These are phyloP conservation scores for Pyrus pyrifolia DNA, from an alignment of 306 rosid genomes.

Conservation along the genomic window DNA sequence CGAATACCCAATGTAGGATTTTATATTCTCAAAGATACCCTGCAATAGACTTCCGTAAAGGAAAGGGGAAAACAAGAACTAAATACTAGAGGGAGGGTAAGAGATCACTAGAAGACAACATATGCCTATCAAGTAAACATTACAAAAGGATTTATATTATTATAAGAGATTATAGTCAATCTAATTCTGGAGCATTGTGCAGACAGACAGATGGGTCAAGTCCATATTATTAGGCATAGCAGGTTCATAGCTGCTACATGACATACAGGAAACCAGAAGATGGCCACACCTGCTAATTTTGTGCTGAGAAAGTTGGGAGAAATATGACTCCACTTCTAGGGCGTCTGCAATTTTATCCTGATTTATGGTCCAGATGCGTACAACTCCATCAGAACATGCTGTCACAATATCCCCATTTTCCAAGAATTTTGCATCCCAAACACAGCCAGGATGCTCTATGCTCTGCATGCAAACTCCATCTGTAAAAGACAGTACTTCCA, in stretches of 20 bases:
- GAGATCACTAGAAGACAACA: background rate
- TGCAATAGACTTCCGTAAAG: background rate
- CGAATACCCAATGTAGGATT: background rate
- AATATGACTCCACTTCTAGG: slow-evolving; percentile 57
- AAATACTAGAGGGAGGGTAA: background rate
- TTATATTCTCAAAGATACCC: background rate
- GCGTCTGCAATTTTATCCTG: slow-evolving; percentile 63
- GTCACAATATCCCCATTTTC: slow-evolving; percentile 94
- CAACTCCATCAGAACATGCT: slow-evolving; percentile 90
- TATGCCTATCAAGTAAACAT: background rate
- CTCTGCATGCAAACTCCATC: slow-evolving; percentile 91
- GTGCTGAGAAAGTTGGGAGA: slow-evolving; percentile 61
- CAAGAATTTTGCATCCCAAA: slow-evolving; percentile 94
- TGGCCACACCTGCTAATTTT: slow-evolving; percentile 64
- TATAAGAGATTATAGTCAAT: background rate
- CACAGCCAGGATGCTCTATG: slow-evolving; percentile 97
- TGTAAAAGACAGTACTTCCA: slow-evolving; percentile 23
- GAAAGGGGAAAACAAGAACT: background rate
- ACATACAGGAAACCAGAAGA: slow-evolving; percentile 13
- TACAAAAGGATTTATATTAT: background rate
- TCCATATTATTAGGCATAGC: background rate
- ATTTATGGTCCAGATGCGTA: slow-evolving; percentile 69
- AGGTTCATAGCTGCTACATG: slow-evolving; percentile 1
- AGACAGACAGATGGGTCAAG: background rate
- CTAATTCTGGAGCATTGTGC: background rate